phyloP scores from a whole-genome alignment of 2,329 filamentous ascomycete genomes.

The Coniochaeta sp. region DNA sequence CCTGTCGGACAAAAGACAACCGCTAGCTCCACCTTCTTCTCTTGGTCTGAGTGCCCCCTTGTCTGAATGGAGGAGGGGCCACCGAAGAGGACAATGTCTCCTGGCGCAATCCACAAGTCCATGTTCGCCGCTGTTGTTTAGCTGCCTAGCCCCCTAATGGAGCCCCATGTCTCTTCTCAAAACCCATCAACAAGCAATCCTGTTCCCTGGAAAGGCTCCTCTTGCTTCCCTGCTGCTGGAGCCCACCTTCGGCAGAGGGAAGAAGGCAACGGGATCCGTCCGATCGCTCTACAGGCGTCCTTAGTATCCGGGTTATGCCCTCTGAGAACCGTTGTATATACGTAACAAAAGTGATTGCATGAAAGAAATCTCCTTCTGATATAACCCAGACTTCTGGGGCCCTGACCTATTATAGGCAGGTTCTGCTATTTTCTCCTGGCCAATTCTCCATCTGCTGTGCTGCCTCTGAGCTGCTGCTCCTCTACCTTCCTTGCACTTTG shows the following conservation, averaged over 20 bases:
- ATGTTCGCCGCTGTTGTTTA: not conserved
- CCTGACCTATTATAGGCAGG: no score
- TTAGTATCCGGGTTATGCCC: not conserved
- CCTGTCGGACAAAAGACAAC: conserved; percentile 28
- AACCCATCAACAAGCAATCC: not conserved
- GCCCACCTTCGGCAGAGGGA: not conserved
- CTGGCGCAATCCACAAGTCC: not conserved
- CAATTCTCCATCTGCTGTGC: not conserved
- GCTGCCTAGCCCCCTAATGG: conserved; percentile 1
- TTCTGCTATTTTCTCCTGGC: not conserved
- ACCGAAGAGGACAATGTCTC: not conserved
- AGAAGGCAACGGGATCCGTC: not conserved
- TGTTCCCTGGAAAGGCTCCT: not conserved
- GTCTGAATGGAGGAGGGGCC: conserved; percentile 12
- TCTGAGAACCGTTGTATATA: not conserved
- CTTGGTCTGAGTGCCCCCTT: conserved; percentile 10
- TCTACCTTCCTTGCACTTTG: not conserved
- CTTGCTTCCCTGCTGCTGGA: not conserved
- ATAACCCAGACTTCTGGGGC: not conserved
- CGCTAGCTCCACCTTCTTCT: conserved; percentile 6
- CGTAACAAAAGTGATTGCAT: not conserved
- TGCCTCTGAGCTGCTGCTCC: not conserved
- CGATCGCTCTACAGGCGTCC: not conserved
- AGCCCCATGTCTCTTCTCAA: not conserved
- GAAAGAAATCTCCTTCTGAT: not conserved